Evolutionary conservation across 2,329 filamentous ascomycete genomes (phyloP).

Genomic region (Coniochaeta sp.): DNA sequence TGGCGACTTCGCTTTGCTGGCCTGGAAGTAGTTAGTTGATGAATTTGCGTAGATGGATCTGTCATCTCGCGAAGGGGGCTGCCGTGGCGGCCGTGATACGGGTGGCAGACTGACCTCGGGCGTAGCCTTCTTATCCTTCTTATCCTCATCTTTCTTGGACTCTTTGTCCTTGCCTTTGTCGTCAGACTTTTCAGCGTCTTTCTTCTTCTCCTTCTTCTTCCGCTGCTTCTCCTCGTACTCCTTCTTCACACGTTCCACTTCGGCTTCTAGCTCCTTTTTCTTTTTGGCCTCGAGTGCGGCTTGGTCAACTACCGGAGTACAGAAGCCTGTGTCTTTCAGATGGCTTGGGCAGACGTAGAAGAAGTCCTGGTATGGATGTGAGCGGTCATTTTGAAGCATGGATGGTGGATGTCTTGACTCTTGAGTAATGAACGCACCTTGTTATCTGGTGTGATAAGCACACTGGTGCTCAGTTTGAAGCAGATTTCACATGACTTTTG

Average conservation of each 20-base stretch:
- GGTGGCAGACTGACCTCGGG: conserved; percentile 19
- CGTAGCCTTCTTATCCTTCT: conserved; percentile 31
- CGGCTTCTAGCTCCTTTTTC: conserved; percentile 59
- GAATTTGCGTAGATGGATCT: too few relatives aligned
- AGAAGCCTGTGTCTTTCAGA: conserved; percentile 77
- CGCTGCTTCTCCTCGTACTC: conserved; percentile 70
- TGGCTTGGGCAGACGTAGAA: conserved; percentile 87
- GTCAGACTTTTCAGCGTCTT: conserved; percentile 41
- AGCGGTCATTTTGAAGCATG: not conserved
- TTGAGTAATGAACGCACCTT: conserved; percentile 52
- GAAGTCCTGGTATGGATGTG: conserved; percentile 51
- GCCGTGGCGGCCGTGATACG: not conserved
- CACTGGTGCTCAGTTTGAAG: conserved; percentile 80
- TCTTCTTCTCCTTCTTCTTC: conserved; percentile 59
- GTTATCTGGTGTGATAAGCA: conserved; percentile 82
- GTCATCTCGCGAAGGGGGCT: too few relatives aligned
- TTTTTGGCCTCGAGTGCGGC: conserved; percentile 57
- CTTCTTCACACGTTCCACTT: conserved; percentile 60
- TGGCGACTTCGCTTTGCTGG: conserved; percentile 24
- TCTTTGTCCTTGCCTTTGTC: conserved; percentile 36
- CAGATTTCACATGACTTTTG: conserved; percentile 85
- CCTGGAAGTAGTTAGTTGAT: too few relatives aligned
- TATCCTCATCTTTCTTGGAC: conserved; percentile 34
- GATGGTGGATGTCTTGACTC: conserved; percentile 5
- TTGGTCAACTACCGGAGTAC: conserved; percentile 64